A percentile compares a stretch with the other conserved stretches of the same genome.
These are phyloP conservation scores for Arachnomyces sp. DNA, from an alignment of 2,329 filamentous ascomycete genomes.

Conservation along the genomic window DNA sequence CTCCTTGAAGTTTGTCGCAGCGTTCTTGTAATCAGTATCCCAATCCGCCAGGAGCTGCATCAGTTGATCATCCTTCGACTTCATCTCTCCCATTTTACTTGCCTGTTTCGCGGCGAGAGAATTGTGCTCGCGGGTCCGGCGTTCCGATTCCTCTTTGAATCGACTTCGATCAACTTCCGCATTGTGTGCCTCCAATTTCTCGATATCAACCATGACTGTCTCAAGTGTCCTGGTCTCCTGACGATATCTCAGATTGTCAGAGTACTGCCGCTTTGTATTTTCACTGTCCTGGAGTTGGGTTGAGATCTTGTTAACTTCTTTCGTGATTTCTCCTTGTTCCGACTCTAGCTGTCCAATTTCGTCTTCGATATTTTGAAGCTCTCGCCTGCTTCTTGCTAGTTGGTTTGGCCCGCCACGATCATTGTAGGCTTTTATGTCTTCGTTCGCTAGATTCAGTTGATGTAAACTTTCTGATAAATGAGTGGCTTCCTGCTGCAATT, in stretches of 20 bases:
- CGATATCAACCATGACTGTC: conserved; percentile 61
- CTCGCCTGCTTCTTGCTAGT: conserved; percentile 60
- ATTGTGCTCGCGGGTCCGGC: conserved; percentile 61
- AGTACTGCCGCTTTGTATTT: conserved; percentile 76
- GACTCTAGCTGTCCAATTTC: conserved; percentile 58
- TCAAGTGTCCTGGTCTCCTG: conserved; percentile 64
- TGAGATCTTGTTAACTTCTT: conserved; percentile 68
- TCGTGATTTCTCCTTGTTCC: conserved; percentile 60
- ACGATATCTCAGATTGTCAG: conserved; percentile 81
- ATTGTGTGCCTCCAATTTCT: conserved; percentile 66
- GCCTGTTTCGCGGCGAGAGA: conserved; percentile 65
- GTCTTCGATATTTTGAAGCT: conserved; percentile 61
- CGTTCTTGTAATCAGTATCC: conserved; percentile 79
- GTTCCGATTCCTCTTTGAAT: conserved; percentile 61
- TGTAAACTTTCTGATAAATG: conserved; percentile 66
- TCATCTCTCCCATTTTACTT: conserved; percentile 68
- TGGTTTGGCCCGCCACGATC: conserved; percentile 66
- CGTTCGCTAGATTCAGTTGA: conserved; percentile 66
- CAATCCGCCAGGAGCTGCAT: conserved; percentile 67
- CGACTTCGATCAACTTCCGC: conserved; percentile 74
- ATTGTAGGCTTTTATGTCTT: conserved; percentile 72
- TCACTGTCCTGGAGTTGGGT: conserved; percentile 72
- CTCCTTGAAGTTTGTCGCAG: conserved; percentile 72
- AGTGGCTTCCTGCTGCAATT: conserved; percentile 62
- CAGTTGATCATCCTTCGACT: conserved; percentile 76